phyloP scores from a whole-genome alignment of 75 land plant genomes.

The Chamaecyparis obtusa region DNA sequence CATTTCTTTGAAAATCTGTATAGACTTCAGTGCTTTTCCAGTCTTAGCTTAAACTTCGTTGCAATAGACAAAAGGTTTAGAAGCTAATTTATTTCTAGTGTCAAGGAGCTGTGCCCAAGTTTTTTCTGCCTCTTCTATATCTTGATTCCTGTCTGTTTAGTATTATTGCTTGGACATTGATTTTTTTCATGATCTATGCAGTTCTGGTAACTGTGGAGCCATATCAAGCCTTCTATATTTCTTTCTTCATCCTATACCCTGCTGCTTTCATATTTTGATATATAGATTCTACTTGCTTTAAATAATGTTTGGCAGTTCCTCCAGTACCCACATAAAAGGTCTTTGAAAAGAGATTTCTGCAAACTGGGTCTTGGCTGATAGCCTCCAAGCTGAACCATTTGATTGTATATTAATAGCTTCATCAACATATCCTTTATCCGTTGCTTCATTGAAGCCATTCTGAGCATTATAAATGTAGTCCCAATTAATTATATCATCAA shows the following conservation, averaged over 20 bases:
- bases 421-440: conserved; percentile 47
- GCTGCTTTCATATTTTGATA: conserved; percentile 57
- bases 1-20: conserved; percentile 62
- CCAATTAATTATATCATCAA: conserved; percentile 72
- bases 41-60: conserved; percentile 76
- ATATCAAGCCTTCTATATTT: conserved; percentile 62
- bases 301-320: conserved; percentile 38
- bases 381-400: conserved; percentile 81
- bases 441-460: conserved; percentile 64
- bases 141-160: conserved; percentile 41
- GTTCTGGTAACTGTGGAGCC: conserved; percentile 75
- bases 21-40: conserved; percentile 54
- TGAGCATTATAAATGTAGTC: conserved; percentile 67
- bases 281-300: conserved; percentile 75
- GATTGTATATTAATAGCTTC: conserved; percentile 74
- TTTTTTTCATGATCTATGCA: conserved; percentile 47
- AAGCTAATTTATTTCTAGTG: conserved; percentile 29
- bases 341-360: conserved; percentile 62
- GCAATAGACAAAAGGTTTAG: conserved; percentile 61
- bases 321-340: conserved; percentile 60
- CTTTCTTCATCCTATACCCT: conserved; percentile 43
- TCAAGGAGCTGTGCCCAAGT: conserved; percentile 48
- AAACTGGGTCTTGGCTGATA: conserved; percentile 63
- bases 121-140: conserved; percentile 70
- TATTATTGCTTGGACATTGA: conserved; percentile 38